Conservation (phyloP, 306 rosid genomes). For the Acacia crassicarpa region DNA sequence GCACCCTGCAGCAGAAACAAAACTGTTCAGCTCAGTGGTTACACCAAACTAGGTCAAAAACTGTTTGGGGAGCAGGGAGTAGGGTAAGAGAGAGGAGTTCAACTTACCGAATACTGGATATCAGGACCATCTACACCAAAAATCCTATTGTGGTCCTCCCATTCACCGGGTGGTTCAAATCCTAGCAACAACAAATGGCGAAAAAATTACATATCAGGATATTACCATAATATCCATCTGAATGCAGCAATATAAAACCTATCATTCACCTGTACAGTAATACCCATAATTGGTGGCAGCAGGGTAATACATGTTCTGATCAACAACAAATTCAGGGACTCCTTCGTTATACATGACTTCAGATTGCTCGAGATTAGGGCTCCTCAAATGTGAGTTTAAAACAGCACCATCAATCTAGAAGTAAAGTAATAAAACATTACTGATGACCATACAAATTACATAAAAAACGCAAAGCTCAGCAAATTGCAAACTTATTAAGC, state of each 20-base stretch:
- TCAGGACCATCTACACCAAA: conserved; percentile 84
- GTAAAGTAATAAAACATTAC: conserved; percentile 27
- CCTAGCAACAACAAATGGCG: conserved; percentile 45
- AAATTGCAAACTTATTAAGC: conserved; percentile 8
- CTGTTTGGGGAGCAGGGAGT: not conserved
- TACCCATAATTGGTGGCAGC: conserved; percentile 89
- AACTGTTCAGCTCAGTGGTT: conserved; percentile 17
- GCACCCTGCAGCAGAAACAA: conserved; percentile 61
- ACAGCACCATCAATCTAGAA: conserved; percentile 62
- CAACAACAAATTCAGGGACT: conserved; percentile 78
- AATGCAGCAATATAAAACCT: not conserved
- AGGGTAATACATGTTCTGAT: conserved; percentile 85
- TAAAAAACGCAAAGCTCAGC: not conserved
- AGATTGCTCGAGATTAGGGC: conserved; percentile 62
- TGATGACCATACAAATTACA: conserved; percentile 1
- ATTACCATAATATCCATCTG: conserved; percentile 19
- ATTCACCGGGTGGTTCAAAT: conserved; percentile 83
- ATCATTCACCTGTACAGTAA: conserved; percentile 78
- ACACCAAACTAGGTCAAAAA: not conserved
- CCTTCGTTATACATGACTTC: conserved; percentile 76
- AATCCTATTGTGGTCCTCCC: conserved; percentile 87
- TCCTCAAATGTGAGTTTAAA: conserved; percentile 53
- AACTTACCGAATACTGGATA: conserved; percentile 66
- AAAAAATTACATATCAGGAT: not conserved
- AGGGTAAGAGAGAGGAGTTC: not conserved